phyloP scores from a whole-genome alignment of 768 basidiomycete genomes.

The Leccinum barrowsii region DNA sequence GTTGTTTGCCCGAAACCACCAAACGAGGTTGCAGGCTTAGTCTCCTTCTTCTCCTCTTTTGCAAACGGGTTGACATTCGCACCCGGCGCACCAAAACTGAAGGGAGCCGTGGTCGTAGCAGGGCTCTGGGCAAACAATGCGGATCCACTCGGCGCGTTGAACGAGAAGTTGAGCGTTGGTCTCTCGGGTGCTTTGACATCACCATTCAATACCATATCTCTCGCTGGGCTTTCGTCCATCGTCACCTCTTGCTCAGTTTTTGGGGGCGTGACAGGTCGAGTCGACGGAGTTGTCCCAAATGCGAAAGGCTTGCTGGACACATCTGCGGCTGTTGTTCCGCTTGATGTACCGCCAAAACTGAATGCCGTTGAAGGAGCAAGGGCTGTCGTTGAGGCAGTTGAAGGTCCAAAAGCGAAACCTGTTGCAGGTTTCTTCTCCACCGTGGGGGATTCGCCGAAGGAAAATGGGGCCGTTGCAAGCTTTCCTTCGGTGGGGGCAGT shows the following conservation, averaged over 20 bases:
- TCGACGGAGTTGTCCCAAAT: constrained; percentile 44
- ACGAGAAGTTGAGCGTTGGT: constrained; percentile 48
- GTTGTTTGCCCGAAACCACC: constrained; percentile 45
- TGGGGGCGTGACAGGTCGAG: constrained; percentile 64
- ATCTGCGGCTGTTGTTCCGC: constrained; percentile 36
- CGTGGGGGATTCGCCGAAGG: constrained; percentile 34
- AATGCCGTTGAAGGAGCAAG: constrained; percentile 36
- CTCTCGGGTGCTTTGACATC: constrained; percentile 34
- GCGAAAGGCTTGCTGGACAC: constrained; percentile 50
- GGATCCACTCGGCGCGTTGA: constrained; percentile 36
- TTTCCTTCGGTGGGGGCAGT: constrained; percentile 25
- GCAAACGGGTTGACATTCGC: constrained; percentile 45
- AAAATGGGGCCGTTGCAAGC: constrained; percentile 15
- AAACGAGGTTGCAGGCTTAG: constrained; percentile 41
- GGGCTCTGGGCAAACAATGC: constrained; percentile 35
- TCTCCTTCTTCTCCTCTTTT: constrained; percentile 45
- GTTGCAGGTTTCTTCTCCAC: constrained; percentile 35
- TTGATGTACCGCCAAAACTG: constrained; percentile 44
- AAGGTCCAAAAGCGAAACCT: constrained; percentile 42
- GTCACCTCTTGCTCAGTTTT: constrained; percentile 61
- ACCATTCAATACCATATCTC: constrained; percentile 51
- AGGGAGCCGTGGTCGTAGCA: constrained; percentile 30
- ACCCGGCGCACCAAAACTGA: constrained; percentile 32
- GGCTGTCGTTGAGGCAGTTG: constrained; percentile 33
- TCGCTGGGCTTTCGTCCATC: constrained; percentile 81